Percentiles rank a stretch among this genome's conserved stretches.
phyloP scores from a whole-genome alignment of 225 moss, liverwort and hornwort genomes.

The Pseudoscleropodium purum region DNA sequence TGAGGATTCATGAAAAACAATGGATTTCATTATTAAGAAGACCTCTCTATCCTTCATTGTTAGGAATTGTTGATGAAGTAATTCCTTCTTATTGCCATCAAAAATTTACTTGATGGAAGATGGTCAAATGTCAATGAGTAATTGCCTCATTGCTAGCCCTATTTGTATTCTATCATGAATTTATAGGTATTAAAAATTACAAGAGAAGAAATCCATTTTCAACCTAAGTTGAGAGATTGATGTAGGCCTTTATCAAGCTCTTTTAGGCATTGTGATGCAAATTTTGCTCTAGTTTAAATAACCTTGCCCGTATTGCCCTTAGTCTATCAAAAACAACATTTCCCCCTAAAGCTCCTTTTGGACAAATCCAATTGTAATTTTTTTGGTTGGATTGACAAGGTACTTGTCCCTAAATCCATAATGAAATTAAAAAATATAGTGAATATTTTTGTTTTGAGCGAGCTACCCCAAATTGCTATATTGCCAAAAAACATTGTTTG shows the following conservation, averaged over 20 bases:
- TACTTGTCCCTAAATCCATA: neutral
- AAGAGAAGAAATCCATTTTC: fast-evolving
- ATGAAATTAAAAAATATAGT: neutral
- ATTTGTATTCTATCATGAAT: fast-evolving
- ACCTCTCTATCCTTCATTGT: too few relatives aligned
- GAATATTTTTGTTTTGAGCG: fast-evolving
- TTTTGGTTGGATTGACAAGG: neutral
- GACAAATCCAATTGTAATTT: neutral
- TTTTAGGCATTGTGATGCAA: neutral
- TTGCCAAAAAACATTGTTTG: neutral
- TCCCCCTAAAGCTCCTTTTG: fast-evolving
- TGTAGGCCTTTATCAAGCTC: fast-evolving
- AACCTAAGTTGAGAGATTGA: neutral
- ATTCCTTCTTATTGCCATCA: too few relatives aligned
- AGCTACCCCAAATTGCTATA: neutral
- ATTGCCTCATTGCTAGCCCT: neutral
- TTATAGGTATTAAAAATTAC: neutral
- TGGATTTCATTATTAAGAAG: neutral
- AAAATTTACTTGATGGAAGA: neutral
- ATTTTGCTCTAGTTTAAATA: neutral
- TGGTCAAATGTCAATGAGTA: too few relatives aligned
- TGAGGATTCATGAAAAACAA: neutral
- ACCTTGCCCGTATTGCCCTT: fast-evolving
- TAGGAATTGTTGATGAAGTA: neutral
- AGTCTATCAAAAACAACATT: neutral